These are phyloP conservation scores for Tetrapisispora iriomotensis DNA, from an alignment of 805 yeast species.

Conservation along the genomic window DNA sequence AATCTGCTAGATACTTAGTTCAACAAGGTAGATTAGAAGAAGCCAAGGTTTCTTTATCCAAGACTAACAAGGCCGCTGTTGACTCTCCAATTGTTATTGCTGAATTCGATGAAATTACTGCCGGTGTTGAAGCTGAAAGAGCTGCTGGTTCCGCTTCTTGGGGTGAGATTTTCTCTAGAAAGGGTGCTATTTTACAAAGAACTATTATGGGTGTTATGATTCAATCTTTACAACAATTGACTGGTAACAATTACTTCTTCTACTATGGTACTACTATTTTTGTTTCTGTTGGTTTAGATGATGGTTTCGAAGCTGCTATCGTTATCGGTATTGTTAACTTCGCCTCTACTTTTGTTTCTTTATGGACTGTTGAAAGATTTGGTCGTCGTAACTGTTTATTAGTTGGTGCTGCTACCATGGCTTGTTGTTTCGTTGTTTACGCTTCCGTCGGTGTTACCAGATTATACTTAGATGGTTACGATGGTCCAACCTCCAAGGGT, in stretches of 20 bases:
- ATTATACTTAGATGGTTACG: conserved; percentile 34
- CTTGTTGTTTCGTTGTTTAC: conserved; percentile 38
- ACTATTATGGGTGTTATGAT: conserved; percentile 43
- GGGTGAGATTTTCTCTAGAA: conserved; percentile 56
- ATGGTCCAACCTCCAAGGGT: conserved; percentile 36
- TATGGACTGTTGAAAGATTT: conserved; percentile 43
- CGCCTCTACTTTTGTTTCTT: conserved; percentile 45
- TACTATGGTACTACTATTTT: conserved; percentile 58
- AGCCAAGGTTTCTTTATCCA: conserved; percentile 51
- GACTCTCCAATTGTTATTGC: conserved; percentile 47
- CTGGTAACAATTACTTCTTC: conserved; percentile 61
- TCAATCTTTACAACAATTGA: conserved; percentile 58
- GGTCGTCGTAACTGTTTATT: conserved; percentile 44
- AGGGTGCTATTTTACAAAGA: conserved; percentile 47
- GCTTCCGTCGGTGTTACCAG: conserved; percentile 53
- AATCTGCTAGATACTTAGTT: conserved; percentile 60
- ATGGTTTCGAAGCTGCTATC: conserved; percentile 51
- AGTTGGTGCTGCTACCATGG: conserved; percentile 42
- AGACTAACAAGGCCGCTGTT: conserved; percentile 43
- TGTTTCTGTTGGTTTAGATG: conserved; percentile 50
- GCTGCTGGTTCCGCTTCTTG: conserved; percentile 58
- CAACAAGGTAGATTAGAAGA: conserved; percentile 48
- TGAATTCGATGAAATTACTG: conserved; percentile 48
- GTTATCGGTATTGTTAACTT: conserved; percentile 52
- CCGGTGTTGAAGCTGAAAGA: conserved; percentile 51